Evolutionary conservation across 352 stramenopile species (phyloP), one percentile per base, ranked within the genome.

Genomic region (Globisporangium canariense): DNA sequence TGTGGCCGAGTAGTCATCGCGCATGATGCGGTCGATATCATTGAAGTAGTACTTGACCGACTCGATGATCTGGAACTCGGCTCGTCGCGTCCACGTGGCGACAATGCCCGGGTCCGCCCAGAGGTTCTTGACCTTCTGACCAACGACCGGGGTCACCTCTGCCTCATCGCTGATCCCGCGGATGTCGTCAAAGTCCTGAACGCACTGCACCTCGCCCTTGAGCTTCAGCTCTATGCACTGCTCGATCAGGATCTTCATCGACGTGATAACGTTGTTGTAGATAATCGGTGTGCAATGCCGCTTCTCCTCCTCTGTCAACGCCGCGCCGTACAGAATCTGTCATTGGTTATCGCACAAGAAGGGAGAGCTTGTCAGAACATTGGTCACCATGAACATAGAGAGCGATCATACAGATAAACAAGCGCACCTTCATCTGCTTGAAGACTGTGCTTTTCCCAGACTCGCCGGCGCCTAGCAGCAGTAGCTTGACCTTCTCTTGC

Each of bases 41-140:
- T 97, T 96, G 75, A 99, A 98, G 76, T 98, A 99, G 71, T 97
- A 98, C 71, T 98, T 97, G 63, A 98, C 91, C 50, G 94, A 98
- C 68, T 98, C 96, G 67, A 98, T 92, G 70, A 98, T 97, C 83
- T 99, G 96, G 71, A 97, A 98, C 63, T 97, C 80, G 20, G 87
- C 78, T 68, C 96, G 84, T 60, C 96, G 95, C 65, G 82, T 91
- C 92, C 93, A 98, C 13, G 88, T 94, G 63, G 79, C 76, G 46
- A 97, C 76, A 32, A 98, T 90, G 50, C 90, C 93, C 1, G 90
- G 87, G 76, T 98, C 94, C 6, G 58, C 69, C 92, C 96, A 99
- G n/a, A 98, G 68, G 55, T 90, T 94, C 75, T 98, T 98, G 66
- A 98, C 91, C 59, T 96, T 96, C 55, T 87, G 76, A 40, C 93